These are phyloP conservation scores for Hydnomerulius pinastri DNA, from an alignment of 768 basidiomycete genomes.

Conservation along the genomic window DNA sequence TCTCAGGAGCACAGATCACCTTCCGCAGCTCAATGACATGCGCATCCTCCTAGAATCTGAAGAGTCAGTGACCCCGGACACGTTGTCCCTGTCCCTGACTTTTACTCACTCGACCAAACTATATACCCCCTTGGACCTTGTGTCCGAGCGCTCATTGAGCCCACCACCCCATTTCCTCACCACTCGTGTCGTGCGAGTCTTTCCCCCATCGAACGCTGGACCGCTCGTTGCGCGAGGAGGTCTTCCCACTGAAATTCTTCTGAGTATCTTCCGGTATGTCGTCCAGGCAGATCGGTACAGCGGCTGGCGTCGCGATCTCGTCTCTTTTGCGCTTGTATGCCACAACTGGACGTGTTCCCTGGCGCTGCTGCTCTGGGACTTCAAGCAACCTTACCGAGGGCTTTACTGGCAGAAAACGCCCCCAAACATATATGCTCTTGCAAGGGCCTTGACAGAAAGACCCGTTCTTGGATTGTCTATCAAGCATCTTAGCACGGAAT, in stretches of 20 bases:
- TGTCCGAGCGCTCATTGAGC: no score
- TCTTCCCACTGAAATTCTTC: conserved; percentile 23
- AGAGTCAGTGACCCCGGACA: conserved; percentile 13
- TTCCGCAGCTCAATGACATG: conserved; percentile 9
- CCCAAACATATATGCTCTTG: conserved; percentile 17
- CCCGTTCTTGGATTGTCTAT: conserved; percentile 11
- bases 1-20: conserved; percentile 10
- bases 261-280: conserved; percentile 20
- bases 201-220: conserved; percentile 6
- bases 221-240: conserved; percentile 4
- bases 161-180: conserved; percentile 11
- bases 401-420: no score
- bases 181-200: conserved; percentile 21
- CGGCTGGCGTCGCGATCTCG: conserved; percentile 22
- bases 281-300: conserved; percentile 5
- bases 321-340: conserved; percentile 28
- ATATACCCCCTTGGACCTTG: conserved; percentile 13
- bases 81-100: conserved; percentile 18
- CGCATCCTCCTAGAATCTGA: conserved; percentile 17
- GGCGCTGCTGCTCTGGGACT: conserved; percentile 13
- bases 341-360: conserved; percentile 26
- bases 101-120: conserved; percentile 26
- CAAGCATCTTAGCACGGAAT: conserved; percentile 18
- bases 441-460: conserved; percentile 15
- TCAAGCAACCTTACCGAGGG: background rate